A percentile compares a stretch with the other conserved stretches of the same genome.
Conservation (phyloP, 2,329 filamentous ascomycete genomes). For the Aaosphaeria arxii region DNA sequence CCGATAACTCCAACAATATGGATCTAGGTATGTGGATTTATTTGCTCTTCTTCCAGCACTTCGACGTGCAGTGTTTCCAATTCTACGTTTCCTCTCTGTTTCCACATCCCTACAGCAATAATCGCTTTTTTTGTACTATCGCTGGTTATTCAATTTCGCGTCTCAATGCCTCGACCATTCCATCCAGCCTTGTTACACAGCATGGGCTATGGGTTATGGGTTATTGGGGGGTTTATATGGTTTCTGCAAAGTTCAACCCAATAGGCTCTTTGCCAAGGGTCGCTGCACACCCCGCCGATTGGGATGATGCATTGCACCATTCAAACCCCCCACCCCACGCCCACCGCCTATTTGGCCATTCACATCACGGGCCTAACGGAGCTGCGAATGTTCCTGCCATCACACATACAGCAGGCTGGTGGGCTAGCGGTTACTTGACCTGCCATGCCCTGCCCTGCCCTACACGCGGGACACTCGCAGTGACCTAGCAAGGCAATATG, state of each 20-base stretch:
- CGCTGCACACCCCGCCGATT: slow-evolving; percentile 23
- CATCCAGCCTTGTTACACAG: too few relatives aligned
- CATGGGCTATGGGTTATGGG: too few relatives aligned
- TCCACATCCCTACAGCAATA: too few relatives aligned
- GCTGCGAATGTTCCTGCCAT: neutral
- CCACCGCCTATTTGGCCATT: slow-evolving; percentile 8
- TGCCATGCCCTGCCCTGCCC: too few relatives aligned
- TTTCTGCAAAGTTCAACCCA: slow-evolving; percentile 11
- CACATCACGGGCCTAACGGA: slow-evolving; percentile 2
- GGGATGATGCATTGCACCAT: slow-evolving; percentile 18
- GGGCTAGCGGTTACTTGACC: too few relatives aligned
- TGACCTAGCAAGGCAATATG: slow-evolving; percentile 4
- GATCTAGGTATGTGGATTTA: slow-evolving; percentile 10
- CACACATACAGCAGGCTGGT: slow-evolving; percentile 1
- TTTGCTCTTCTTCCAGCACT: slow-evolving; percentile 5
- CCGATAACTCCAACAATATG: slow-evolving; percentile 24
- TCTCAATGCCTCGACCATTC: too few relatives aligned
- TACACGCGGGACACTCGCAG: too few relatives aligned
- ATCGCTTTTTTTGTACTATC: too few relatives aligned
- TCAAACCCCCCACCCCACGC: slow-evolving; percentile 29
- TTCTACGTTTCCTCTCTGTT: neutral
- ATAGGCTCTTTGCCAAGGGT: slow-evolving; percentile 15
- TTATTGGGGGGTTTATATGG: neutral
- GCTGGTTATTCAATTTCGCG: too few relatives aligned
- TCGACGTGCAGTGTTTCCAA: slow-evolving; percentile 6